Conservation (phyloP, 805 yeast genomes). For the Torulaspora indica region DNA sequence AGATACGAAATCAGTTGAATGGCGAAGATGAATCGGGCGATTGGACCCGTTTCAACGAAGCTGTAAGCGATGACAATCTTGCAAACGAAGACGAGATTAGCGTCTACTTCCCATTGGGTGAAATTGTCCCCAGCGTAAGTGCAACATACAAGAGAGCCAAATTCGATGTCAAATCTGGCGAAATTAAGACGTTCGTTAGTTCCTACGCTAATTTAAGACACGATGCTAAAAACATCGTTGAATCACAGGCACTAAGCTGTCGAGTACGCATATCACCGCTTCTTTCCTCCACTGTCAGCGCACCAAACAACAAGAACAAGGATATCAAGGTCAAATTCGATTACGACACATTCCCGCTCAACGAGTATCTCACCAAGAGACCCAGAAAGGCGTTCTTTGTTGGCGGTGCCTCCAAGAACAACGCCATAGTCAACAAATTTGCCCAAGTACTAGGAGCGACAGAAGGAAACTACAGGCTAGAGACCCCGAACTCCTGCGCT, state of each 20-base stretch:
- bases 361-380: constrained; percentile 34
- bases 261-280: constrained; percentile 75
- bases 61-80: constrained; percentile 35
- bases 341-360: constrained; percentile 27
- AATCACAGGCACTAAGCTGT: constrained; percentile 82
- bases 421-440: constrained; percentile 61
- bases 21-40: constrained; percentile 33
- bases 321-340: constrained; percentile 34
- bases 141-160: constrained; percentile 56
- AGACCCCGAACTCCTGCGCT: constrained; percentile 86
- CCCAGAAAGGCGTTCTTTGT: constrained; percentile 76
- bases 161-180: constrained; percentile 34
- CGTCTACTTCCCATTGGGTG: constrained; percentile 83
- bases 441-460: constrained; percentile 60
- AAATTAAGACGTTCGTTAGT: constrained; percentile 32
- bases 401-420: constrained; percentile 81
- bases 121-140: constrained; percentile 77
- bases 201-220: constrained; percentile 46
- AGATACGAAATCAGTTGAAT: constrained; percentile 60
- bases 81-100: constrained; percentile 54
- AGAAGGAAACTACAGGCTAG: constrained; percentile 62
- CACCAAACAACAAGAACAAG: constrained; percentile 11
- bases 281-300: constrained; percentile 40
- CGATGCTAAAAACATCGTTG: constrained; percentile 76
- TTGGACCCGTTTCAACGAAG: constrained; percentile 61